Base-by-base conservation (phyloP, 78 protist genomes). In the Dictyostelium purpureum region DNA sequence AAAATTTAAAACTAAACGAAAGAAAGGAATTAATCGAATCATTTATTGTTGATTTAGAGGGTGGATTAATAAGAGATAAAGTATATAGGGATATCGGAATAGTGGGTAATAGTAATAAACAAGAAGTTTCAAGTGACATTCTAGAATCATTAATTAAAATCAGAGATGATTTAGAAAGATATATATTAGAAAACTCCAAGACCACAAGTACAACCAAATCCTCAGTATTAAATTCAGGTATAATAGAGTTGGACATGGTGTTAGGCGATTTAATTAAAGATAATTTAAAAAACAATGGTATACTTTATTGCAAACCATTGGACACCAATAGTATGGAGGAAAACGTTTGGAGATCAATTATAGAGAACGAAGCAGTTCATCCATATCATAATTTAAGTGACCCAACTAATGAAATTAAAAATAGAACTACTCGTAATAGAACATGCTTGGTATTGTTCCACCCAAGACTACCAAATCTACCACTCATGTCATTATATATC, bases 401-500 rank as follows among this genome's bases (percentile, higher is more conserved):
- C 1, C 35, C 24, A 38, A 63, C 3, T 0, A 33, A 43, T 19
- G 75, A 73, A 45, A 42, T 85, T 33, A 42, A 43, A 35, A 28
- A 70, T n/a, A 52, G 92, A 45, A 73, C 77, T 3, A 61, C 56
- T 56, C n/a, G 28, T 43, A 70, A 77, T 35, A n/a, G 75, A 61
- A 40, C 77, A 4, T 85, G 92, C 61, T 47, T 85, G 19, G 82
- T 85, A 37, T 35, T 85, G 33, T 85, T 85, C 61, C 81, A 73
- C n/a, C 70, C 38, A 73, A 6, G 3, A 37, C 21, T 85, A 47
- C 80, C 80, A 42, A 70, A 40, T 2, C 14, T 73, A 28, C 92
- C 92, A 4, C 33, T 85, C 24, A 85, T 85, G 92, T 85, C 92
- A 19, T 42, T 85, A 21, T 85, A 85, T 61, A 85, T 85, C 0